Conservation (phyloP, 2,329 filamentous ascomycete species). For the Whalleya microplaca region DNA sequence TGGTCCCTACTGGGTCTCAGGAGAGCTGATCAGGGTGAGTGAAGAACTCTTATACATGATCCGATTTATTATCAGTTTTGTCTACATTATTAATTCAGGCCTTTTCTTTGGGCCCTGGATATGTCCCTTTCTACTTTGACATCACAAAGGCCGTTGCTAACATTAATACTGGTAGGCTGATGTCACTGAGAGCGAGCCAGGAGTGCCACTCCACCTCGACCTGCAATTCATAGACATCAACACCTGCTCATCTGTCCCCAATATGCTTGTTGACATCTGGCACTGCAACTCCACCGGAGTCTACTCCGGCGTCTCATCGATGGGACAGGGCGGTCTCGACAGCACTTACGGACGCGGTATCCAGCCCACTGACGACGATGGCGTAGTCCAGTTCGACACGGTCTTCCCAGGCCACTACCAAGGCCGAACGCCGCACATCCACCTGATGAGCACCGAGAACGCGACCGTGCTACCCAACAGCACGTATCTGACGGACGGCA, state of each 20-base stretch:
- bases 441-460: constrained; percentile 33
- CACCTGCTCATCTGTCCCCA: constrained; percentile 39
- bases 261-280: constrained; percentile 44
- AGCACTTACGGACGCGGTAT: constrained; percentile 40
- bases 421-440: constrained; percentile 40
- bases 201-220: constrained; percentile 45
- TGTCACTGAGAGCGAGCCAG: constrained; percentile 42
- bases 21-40: constrained; percentile 39
- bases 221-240: constrained; percentile 44
- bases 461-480: constrained; percentile 48
- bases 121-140: not conserved
- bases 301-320: constrained; percentile 40
- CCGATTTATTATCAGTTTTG: too few relatives aligned
- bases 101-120: not conserved
- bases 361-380: constrained; percentile 39
- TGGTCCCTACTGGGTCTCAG: constrained; percentile 40
- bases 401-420: constrained; percentile 39
- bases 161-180: constrained; percentile 30
- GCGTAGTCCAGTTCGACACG: constrained; percentile 42
- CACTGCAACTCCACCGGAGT: constrained; percentile 44
- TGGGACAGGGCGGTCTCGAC: constrained; percentile 36
- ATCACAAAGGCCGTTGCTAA: constrained; percentile 5
- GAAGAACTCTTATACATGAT: not conserved
- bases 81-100: too few relatives aligned
- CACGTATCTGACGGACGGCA: constrained; percentile 48